Evolutionary conservation across 2,329 filamentous ascomycete genomes (phyloP).

Genomic region (Beauveria medogensis): DNA sequence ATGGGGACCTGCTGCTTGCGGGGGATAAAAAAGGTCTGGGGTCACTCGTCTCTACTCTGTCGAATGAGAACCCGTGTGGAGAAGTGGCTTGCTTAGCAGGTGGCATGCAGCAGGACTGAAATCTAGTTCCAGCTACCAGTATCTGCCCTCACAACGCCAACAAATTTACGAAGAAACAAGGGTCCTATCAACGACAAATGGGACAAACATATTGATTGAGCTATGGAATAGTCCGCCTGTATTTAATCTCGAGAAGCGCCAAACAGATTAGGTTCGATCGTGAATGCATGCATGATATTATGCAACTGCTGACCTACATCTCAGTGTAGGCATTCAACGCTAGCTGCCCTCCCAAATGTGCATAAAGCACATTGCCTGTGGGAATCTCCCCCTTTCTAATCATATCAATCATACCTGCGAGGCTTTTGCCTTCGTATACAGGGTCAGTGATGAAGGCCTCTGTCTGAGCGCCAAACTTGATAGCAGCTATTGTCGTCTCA

Average conservation of each 20-base stretch:
- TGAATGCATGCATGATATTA: not conserved
- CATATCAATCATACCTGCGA: conserved; percentile 64
- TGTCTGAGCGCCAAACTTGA: conserved; percentile 57
- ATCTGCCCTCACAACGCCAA: not conserved
- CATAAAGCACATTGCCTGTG: conserved; percentile 61
- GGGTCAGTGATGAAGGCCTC: conserved; percentile 70
- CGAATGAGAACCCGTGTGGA: not conserved
- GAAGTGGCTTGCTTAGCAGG: not conserved
- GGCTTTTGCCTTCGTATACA: conserved; percentile 68
- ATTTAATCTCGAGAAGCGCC: too few relatives aligned
- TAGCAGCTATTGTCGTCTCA: conserved; percentile 56
- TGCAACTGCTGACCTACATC: not conserved
- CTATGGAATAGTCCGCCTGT: not conserved
- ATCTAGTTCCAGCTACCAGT: not conserved
- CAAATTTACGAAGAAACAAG: not conserved
- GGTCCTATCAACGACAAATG: not conserved
- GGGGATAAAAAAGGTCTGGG: too few relatives aligned
- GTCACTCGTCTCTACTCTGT: not conserved
- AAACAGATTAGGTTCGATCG: not conserved
- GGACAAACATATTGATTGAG: too few relatives aligned
- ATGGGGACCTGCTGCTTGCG: not conserved
- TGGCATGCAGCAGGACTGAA: not conserved
- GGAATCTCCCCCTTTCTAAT: conserved; percentile 54
- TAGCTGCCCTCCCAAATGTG: conserved; percentile 62
- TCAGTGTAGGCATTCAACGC: conserved; percentile 59